Conservation (phyloP, 2,329 filamentous ascomycete genomes). For the Lecanoromycetidae sp. region DNA sequence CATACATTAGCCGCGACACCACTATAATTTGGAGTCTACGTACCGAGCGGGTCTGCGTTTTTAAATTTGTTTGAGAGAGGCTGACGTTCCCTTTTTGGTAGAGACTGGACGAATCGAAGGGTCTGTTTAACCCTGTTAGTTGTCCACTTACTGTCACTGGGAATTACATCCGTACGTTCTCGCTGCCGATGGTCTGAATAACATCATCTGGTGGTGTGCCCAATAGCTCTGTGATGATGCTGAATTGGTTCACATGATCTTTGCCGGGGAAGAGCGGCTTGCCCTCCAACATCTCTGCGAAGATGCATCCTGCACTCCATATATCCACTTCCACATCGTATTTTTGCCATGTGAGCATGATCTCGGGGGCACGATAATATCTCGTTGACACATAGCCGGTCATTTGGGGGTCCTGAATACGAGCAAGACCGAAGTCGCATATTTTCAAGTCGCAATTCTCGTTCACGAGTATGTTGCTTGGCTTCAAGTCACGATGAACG, state of each 20-base stretch:
- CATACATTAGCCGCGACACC: constrained; percentile 11
- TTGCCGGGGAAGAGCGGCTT: constrained; percentile 98
- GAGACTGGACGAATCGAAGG: constrained; percentile 88
- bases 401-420: constrained; percentile 99
- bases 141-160: neutral
- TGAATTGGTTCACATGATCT: constrained; percentile 99
- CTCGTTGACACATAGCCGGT: constrained; percentile 96
- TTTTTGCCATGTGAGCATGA: constrained; percentile 99
- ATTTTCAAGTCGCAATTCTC: constrained; percentile 99
- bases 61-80: constrained; percentile 82
- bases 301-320: constrained; percentile 98
- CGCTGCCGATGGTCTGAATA: constrained; percentile 95
- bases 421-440: constrained; percentile 93
- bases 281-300: constrained; percentile 97
- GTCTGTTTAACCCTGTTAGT: constrained; percentile 45
- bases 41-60: constrained; percentile 79
- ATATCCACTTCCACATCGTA: constrained; percentile 99
- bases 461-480: constrained; percentile 97
- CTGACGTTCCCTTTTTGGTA: constrained; percentile 87
- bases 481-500: constrained; percentile 93
- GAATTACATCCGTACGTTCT: constrained; percentile 56
- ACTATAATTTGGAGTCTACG: constrained; percentile 21
- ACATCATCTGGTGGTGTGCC: constrained; percentile 97
- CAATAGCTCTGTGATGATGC: constrained; percentile 94
- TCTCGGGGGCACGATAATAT: constrained; percentile 97